phyloP scores from a whole-genome alignment of 352 stramenopile genomes.

The Blastocystis sp. region DNA sequence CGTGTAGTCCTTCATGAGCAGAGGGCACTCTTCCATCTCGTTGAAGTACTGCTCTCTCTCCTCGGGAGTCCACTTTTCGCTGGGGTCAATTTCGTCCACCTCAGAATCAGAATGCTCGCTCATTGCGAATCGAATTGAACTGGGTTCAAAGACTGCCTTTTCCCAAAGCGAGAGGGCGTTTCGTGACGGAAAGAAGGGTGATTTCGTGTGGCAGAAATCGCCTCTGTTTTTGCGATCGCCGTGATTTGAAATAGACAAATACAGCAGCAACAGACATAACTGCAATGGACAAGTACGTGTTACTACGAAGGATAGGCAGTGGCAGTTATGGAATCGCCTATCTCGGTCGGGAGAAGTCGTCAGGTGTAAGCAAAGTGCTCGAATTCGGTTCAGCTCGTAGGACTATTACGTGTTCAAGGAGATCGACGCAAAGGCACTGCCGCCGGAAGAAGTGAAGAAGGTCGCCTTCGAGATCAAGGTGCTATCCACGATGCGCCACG shows the following conservation, averaged over 20 bases:
- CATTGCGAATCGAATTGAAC: neutral
- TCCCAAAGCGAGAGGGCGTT: neutral
- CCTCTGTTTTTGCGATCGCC: neutral
- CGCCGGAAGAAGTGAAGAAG: conserved; percentile 34
- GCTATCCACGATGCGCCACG: conserved; percentile 22
- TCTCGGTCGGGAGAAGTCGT: conserved; percentile 36
- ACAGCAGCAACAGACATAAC: neutral
- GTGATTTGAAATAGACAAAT: neutral
- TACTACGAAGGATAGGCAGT: conserved; percentile 21
- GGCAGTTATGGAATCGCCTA: conserved; percentile 52
- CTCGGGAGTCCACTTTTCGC: conserved; percentile 43
- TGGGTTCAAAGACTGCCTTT: neutral
- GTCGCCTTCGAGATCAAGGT: conserved; percentile 43
- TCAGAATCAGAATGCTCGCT: conserved; percentile 1
- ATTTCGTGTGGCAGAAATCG: neutral
- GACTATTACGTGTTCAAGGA: conserved; percentile 37
- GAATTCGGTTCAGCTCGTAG: neutral
- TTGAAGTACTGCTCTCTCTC: conserved; percentile 41
- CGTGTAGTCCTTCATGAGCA: conserved; percentile 6
- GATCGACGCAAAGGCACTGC: conserved; percentile 3
- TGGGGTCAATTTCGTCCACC: conserved; percentile 44
- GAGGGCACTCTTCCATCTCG: conserved; percentile 30
- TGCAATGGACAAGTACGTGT: conserved; percentile 24
- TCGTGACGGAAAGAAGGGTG: neutral
- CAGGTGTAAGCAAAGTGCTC: neutral